Evolutionary conservation across 148 eudicot species (phyloP).

Genomic region (Fallopia convolvulus): DNA sequence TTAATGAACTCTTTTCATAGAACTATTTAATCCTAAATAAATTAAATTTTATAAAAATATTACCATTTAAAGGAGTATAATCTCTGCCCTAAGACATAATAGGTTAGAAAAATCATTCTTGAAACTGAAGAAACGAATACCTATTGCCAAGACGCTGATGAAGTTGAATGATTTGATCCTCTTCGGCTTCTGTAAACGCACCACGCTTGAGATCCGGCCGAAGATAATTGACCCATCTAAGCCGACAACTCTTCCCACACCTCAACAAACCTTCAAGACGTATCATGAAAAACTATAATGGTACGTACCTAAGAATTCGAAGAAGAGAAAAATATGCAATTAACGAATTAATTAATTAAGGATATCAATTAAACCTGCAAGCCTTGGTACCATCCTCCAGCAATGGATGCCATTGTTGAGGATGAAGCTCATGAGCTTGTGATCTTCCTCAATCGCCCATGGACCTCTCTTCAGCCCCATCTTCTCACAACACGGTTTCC

Average conservation of each 20-base stretch:
- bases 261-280: slow-evolving; percentile 48
- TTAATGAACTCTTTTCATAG: too few relatives aligned
- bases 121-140: slow-evolving; percentile 3
- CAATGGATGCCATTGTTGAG: slow-evolving; percentile 56
- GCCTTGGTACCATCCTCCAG: slow-evolving; percentile 66
- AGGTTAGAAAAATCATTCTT: too few relatives aligned
- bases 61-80: too few relatives aligned
- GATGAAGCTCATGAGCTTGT: slow-evolving; percentile 55
- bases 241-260: slow-evolving; percentile 78
- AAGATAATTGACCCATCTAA: slow-evolving; percentile 73
- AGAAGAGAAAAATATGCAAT: background rate
- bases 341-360: background rate
- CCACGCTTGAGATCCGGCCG: slow-evolving; percentile 77
- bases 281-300: background rate
- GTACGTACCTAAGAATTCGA: background rate
- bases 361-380: slow-evolving; percentile 36
- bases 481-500: slow-evolving; percentile 75
- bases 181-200: slow-evolving; percentile 44
- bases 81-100: too few relatives aligned
- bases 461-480: slow-evolving; percentile 79
- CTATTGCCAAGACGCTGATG: slow-evolving; percentile 77
- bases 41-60: too few relatives aligned
- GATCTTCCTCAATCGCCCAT: slow-evolving; percentile 77
- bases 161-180: slow-evolving; percentile 61
- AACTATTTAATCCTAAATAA: too few relatives aligned